Conservation (phyloP, 2,329 filamentous ascomycete species). For the Diaporthe citri region DNA sequence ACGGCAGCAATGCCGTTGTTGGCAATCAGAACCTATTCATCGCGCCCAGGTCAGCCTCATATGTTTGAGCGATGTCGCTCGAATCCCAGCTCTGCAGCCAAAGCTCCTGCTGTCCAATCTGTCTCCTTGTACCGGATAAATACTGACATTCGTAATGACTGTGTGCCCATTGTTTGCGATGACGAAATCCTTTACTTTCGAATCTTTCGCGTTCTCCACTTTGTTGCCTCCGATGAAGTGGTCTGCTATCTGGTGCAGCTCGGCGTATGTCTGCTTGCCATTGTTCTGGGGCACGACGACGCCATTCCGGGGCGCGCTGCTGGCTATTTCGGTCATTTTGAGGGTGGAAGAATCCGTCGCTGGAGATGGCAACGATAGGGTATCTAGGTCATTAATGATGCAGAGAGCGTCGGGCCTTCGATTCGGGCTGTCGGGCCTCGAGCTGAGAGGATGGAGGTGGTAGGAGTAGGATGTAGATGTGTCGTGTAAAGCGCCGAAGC, state of each 20-base stretch:
- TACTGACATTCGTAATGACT: slow-evolving; percentile 93
- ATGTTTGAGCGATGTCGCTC: not conserved
- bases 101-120: not conserved
- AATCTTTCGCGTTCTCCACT: slow-evolving; percentile 82
- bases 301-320: slow-evolving; percentile 54
- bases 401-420: slow-evolving; percentile 16
- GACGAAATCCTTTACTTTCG: slow-evolving; percentile 97
- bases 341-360: slow-evolving; percentile 42
- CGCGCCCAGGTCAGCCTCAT: not conserved
- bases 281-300: slow-evolving; percentile 66
- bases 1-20: slow-evolving; percentile 99
- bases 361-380: slow-evolving; percentile 24
- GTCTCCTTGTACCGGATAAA: not conserved
- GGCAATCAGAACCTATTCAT: slow-evolving; percentile 88
- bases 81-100: not conserved
- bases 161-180: slow-evolving; percentile 91
- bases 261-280: slow-evolving; percentile 77
- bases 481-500: slow-evolving; percentile 35
- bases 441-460: not conserved
- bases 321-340: slow-evolving; percentile 62
- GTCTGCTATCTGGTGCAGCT: slow-evolving; percentile 84
- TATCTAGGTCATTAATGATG: slow-evolving; percentile 47
- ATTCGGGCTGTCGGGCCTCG: slow-evolving; percentile 24
- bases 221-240: slow-evolving; percentile 98
- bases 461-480: not conserved